These are phyloP conservation scores for Emericellopsis terricola DNA, from an alignment of 495 filamentous ascomycete species.

Conservation along the genomic window DNA sequence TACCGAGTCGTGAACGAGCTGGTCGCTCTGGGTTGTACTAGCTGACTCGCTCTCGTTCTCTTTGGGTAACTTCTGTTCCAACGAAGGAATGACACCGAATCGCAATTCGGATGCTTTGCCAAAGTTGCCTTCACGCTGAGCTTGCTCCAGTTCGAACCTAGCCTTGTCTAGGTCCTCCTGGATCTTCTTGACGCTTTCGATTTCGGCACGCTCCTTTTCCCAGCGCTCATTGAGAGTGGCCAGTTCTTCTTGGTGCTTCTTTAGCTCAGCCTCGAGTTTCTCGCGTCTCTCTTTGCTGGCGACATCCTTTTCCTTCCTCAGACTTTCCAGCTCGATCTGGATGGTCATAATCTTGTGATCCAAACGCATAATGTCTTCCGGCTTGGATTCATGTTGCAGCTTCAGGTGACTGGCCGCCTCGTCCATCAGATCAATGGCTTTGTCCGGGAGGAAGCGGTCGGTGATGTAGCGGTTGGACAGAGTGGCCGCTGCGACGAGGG, in stretches of 20 bases:
- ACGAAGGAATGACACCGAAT: conserved; percentile 65
- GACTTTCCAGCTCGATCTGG: conserved; percentile 89
- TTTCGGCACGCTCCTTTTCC: conserved; percentile 77
- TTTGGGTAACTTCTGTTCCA: conserved; percentile 64
- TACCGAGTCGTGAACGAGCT: conserved; percentile 80
- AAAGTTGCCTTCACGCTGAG: conserved; percentile 84
- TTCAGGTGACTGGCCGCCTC: conserved; percentile 83
- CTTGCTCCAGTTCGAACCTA: conserved; percentile 67
- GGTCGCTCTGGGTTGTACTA: conserved; percentile 25
- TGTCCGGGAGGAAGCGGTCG: conserved; percentile 87
- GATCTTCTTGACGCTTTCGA: conserved; percentile 66
- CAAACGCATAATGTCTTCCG: conserved; percentile 75
- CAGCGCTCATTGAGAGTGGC: conserved; percentile 52
- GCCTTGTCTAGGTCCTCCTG: conserved; percentile 76
- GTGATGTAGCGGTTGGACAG: conserved; percentile 94
- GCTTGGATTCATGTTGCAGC: conserved; percentile 91
- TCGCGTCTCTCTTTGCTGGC: conserved; percentile 76
- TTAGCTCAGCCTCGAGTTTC: conserved; percentile 59
- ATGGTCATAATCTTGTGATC: conserved; percentile 94
- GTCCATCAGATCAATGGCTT: conserved; percentile 92
- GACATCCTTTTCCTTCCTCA: conserved; percentile 86
- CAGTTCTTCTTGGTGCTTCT: conserved; percentile 53
- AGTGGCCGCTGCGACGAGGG: conserved; percentile 78
- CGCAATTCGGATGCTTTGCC: conserved; percentile 70
- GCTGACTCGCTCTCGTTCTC: conserved; percentile 38